Evolutionary conservation across 2,329 filamentous ascomycete genomes (phyloP), one percentile per base, ranked within the genome.

Genomic region (Aureobasidium sp.): DNA sequence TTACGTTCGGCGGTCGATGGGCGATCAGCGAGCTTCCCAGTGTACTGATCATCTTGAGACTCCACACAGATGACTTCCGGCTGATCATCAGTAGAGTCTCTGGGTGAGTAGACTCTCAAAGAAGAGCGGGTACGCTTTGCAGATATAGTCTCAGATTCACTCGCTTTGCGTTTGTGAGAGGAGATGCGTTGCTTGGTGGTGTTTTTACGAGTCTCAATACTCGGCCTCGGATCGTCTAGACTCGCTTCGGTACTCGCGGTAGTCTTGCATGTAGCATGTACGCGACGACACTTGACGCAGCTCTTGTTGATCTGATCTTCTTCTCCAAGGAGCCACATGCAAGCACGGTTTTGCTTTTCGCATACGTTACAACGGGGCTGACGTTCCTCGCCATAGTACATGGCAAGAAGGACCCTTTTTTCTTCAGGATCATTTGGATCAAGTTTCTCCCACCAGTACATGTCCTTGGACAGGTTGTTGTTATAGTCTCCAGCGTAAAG

Each of bases 251-350:
- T 25, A 9, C 49, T 52, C n/a, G 20, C 36, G 31, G 25, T 15
- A 25, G 31, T 25, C 49, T 52, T 52, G 49, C 49, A 52, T 25
- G 49, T 52, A 27, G 49, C 49, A 52, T 52, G 49, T 15, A 52
- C 49, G 22, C 49, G 49, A 39, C 49, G 49, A 17, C 49, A 52
- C 49, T 52, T 52, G 49, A 52, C 49, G 25, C 49, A 52, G 25
- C 49, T 52, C 11, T 52, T 52, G 49, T 55, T 42, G 27, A 9
- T 8, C 37, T 41, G 52, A 6, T 34, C 37, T 42, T 55, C 52
- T 37, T 55, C 52, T 41, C 52, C 52, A 15, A 55, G 52, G 15
- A 55, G 42, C 52, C 52, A 55, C 52, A 55, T 55, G 27, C 52
- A 55, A 25, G 52, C 52, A 8, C 52, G 52, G 20, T 55, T 55